These are phyloP conservation scores for Balansia obtecta DNA, from an alignment of 2,329 filamentous ascomycete species.

Conservation along the genomic window DNA sequence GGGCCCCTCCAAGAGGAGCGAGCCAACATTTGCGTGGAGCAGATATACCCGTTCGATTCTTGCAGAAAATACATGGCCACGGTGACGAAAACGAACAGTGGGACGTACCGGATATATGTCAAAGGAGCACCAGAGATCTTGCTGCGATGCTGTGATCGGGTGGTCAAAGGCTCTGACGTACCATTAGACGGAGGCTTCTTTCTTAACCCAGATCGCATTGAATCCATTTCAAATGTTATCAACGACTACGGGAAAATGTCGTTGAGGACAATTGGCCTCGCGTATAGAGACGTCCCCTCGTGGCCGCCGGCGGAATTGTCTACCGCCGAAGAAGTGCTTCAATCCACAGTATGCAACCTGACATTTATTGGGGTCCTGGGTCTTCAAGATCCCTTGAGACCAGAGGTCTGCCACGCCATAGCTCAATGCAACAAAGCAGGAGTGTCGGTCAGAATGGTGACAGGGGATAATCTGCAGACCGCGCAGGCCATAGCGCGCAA, in stretches of 20 bases:
- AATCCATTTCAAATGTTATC: constrained; percentile 29
- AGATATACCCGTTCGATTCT: constrained; percentile 41
- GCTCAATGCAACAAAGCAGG: constrained; percentile 28
- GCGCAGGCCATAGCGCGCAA: constrained; percentile 37
- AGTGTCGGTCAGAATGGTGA: constrained; percentile 50
- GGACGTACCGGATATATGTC: constrained; percentile 33
- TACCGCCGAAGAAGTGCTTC: constrained; percentile 30
- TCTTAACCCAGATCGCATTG: neutral
- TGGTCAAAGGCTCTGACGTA: constrained; percentile 24
- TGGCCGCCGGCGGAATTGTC: constrained; percentile 57
- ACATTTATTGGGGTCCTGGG: constrained; percentile 57
- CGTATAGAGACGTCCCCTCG: constrained; percentile 57
- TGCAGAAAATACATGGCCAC: constrained; percentile 40
- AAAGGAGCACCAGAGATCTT: constrained; percentile 47
- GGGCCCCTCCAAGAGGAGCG: constrained; percentile 25
- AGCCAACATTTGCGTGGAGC: constrained; percentile 19
- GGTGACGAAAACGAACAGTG: constrained; percentile 30
- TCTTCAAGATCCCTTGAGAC: constrained; percentile 51
- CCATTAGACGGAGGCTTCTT: neutral
- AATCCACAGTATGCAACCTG: constrained; percentile 39
- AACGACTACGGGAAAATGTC: constrained; percentile 47
- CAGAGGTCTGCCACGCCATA: constrained; percentile 46
- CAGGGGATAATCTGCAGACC: constrained; percentile 38
- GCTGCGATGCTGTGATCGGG: constrained; percentile 28
- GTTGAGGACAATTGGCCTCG: constrained; percentile 62